phyloP scores from a whole-genome alignment of 768 basidiomycete genomes.

The Termitomyces sp. region DNA sequence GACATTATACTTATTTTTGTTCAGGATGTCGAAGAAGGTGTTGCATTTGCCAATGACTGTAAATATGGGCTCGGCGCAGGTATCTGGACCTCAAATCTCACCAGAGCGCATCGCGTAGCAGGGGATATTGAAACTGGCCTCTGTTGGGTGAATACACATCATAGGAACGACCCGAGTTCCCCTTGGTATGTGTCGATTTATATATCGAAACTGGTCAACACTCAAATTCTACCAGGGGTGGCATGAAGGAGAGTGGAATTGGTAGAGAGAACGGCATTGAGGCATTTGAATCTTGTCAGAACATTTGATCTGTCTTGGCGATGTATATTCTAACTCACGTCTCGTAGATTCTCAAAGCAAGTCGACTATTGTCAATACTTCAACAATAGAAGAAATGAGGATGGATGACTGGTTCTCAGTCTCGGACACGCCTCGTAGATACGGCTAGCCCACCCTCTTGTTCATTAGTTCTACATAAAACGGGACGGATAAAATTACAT shows the following conservation, averaged over 20 bases:
- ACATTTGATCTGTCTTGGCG: background rate
- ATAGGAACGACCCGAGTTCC: constrained; percentile 85
- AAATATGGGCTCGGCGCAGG: constrained; percentile 81
- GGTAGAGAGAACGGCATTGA: constrained; percentile 85
- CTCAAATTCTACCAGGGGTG: constrained; percentile 53
- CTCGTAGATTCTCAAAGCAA: constrained; percentile 76
- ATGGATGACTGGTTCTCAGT: constrained; percentile 81
- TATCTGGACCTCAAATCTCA: constrained; percentile 74
- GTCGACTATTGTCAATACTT: constrained; percentile 73
- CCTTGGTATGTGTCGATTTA: constrained; percentile 58
- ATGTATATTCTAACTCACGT: background rate
- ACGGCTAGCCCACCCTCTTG: constrained; percentile 42
- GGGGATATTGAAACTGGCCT: constrained; percentile 67
- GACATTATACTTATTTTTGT: background rate
- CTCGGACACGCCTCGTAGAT: constrained; percentile 44
- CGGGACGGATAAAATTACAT: constrained; percentile 11
- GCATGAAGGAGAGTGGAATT: constrained; percentile 87
- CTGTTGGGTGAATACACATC: constrained; percentile 88
- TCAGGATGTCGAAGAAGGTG: constrained; percentile 60
- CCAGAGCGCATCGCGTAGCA: constrained; percentile 72
- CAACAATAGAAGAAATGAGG: constrained; percentile 52
- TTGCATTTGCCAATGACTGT: constrained; percentile 66
- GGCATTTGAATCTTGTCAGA: constrained; percentile 71
- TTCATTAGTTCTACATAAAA: constrained; percentile 6
- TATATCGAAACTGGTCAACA: background rate